A percentile compares a stretch with the other conserved stretches of the same genome.
Evolutionary conservation across 192 early-diverging fungal genomes (phyloP).

Genomic region (Linderina pennispora): DNA sequence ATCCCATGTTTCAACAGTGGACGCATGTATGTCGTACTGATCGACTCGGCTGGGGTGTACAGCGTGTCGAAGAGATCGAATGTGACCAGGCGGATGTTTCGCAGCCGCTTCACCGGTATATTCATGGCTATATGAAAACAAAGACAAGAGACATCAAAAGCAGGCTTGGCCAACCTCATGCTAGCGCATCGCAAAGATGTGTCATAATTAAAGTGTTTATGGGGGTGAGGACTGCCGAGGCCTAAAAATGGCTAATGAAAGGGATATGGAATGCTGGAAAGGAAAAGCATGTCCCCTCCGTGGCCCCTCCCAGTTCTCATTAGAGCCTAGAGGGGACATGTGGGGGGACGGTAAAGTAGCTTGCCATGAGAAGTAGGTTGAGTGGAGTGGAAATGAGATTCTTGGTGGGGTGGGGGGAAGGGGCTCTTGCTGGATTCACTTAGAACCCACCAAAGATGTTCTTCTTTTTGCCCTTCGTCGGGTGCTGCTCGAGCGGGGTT

Average conservation of each 20-base stretch:
- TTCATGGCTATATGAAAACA: neutral
- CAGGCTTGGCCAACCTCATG: neutral
- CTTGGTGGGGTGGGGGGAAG: too few relatives aligned
- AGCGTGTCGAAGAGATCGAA: slow-evolving; percentile 61
- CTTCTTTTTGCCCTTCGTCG: slow-evolving; percentile 50
- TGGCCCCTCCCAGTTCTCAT: too few relatives aligned
- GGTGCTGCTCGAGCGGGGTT: slow-evolving; percentile 43
- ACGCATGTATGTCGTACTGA: slow-evolving; percentile 20
- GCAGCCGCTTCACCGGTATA: slow-evolving; percentile 9
- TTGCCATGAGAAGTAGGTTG: too few relatives aligned
- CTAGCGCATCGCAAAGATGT: too few relatives aligned
- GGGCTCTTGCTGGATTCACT: too few relatives aligned
- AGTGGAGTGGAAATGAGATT: too few relatives aligned
- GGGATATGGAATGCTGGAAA: slow-evolving; percentile 2
- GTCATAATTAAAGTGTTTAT: too few relatives aligned
- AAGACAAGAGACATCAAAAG: neutral
- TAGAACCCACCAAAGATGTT: slow-evolving; percentile 49
- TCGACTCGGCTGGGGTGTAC: slow-evolving; percentile 45
- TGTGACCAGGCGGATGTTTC: slow-evolving; percentile 50
- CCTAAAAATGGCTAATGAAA: too few relatives aligned
- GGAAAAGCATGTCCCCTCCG: neutral
- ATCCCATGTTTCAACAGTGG: slow-evolving; percentile 43
- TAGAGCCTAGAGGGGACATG: too few relatives aligned
- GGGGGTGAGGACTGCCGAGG: too few relatives aligned
- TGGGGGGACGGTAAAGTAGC: too few relatives aligned